Evolutionary conservation across 306 rosid genomes (phyloP).

Genomic region (Acmispon strigosus): DNA sequence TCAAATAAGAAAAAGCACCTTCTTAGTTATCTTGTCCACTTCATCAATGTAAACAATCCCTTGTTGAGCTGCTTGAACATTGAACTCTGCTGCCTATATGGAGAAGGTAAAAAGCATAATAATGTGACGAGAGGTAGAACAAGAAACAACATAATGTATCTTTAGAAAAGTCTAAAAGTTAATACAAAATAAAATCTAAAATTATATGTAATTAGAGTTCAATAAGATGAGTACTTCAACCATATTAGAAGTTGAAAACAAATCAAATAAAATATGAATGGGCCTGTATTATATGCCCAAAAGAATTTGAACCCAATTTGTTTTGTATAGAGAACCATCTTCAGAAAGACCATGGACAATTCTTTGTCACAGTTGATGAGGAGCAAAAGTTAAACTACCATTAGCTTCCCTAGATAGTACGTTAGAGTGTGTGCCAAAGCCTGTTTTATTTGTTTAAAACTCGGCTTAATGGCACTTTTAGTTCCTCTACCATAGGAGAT

Average conservation of each 20-base stretch:
- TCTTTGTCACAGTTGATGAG: not conserved
- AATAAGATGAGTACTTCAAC: not conserved
- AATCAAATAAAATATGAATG: not conserved
- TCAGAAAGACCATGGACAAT: not conserved
- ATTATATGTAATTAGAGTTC: not conserved
- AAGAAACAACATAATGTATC: not conserved
- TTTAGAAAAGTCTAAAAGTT: not conserved
- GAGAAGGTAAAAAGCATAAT: slow-evolving; percentile 12
- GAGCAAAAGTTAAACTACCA: not conserved
- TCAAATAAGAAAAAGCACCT: slow-evolving; percentile 38
- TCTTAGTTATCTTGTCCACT: slow-evolving; percentile 95
- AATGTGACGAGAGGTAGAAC: slow-evolving; percentile 18
- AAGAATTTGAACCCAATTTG: not conserved
- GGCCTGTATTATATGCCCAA: not conserved
- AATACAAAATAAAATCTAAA: not conserved
- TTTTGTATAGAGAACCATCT: not conserved
- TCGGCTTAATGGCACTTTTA: too few species aligned
- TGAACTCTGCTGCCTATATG: slow-evolving; percentile 75
- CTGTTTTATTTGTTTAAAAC: not conserved
- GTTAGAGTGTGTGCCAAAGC: not conserved
- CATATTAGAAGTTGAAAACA: not conserved
- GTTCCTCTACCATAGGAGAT: too few species aligned
- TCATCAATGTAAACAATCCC: slow-evolving; percentile 90
- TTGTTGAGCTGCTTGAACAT: slow-evolving; percentile 93
- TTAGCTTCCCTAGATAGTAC: not conserved